A percentile compares a stretch with the other conserved stretches of the same genome.
phyloP scores from a whole-genome alignment of 2,329 filamentous ascomycete species.

The Paradendryphiella salina region DNA sequence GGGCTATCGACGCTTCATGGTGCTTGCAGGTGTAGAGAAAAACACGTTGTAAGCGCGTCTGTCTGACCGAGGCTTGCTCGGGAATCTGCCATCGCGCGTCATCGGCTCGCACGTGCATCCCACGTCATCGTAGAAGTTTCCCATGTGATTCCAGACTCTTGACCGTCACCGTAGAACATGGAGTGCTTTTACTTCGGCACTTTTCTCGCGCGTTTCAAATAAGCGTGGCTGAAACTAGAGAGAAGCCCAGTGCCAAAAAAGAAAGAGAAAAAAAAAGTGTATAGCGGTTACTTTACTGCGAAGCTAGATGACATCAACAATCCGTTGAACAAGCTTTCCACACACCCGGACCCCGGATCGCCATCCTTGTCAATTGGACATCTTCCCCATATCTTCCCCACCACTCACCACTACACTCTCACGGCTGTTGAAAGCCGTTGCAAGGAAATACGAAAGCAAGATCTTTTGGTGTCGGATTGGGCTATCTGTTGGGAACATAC shows the following conservation, averaged over 20 bases:
- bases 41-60: slow-evolving; percentile 3
- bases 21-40: background rate
- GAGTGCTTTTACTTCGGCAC: background rate
- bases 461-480: background rate
- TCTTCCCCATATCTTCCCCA: slow-evolving; percentile 12
- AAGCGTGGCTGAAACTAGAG: too few relatives aligned
- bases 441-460: slow-evolving; percentile 3
- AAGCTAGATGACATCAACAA: background rate
- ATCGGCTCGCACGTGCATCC: slow-evolving; percentile 7
- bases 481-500: background rate
- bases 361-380: slow-evolving; percentile 6
- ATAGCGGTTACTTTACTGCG: background rate
- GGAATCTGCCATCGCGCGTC: slow-evolving; percentile 9
- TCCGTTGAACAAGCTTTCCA: background rate
- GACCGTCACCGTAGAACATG: background rate
- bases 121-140: background rate
- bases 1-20: slow-evolving; percentile 7
- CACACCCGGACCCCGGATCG: background rate
- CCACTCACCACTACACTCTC: background rate
- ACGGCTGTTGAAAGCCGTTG: background rate
- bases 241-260: too few relatives aligned
- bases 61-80: slow-evolving; percentile 16
- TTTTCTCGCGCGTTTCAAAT: background rate
- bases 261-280: too few relatives aligned
- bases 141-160: slow-evolving; percentile 15